Evolutionary conservation across 257 asterid species (phyloP).

Genomic region (Solanum raphanifolium): DNA sequence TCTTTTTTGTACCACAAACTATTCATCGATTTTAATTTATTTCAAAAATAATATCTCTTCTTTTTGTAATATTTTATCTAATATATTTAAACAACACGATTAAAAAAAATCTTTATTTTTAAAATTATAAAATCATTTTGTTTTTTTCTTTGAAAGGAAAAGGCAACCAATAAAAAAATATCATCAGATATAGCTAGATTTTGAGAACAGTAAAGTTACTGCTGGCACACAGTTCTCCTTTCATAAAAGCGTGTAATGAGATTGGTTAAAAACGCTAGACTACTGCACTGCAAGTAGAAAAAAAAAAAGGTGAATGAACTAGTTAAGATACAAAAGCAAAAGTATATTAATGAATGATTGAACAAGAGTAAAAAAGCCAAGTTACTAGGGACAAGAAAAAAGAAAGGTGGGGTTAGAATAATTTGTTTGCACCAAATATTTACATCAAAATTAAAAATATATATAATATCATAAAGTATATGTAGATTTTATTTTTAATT

Average conservation of each 20-base stretch:
- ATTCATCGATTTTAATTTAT: background rate
- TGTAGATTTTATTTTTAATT: background rate
- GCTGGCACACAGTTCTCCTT: background rate
- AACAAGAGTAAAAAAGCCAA: background rate
- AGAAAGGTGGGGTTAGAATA: background rate
- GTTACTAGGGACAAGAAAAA: background rate
- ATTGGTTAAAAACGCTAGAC: background rate
- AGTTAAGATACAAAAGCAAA: constrained; percentile 7
- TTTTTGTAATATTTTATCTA: background rate
- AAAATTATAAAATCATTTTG: background rate
- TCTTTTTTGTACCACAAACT: background rate
- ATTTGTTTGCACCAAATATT: background rate
- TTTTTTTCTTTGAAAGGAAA: background rate
- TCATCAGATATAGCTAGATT: background rate
- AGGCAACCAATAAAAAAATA: background rate
- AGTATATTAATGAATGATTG: constrained; percentile 6
- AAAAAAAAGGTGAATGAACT: background rate
- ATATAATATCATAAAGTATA: no score
- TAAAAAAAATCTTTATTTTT: no score
- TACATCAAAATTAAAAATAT: background rate
- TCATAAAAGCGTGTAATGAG: background rate
- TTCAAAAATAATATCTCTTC: background rate
- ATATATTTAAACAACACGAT: no score
- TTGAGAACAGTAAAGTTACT: background rate
- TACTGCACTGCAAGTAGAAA: background rate